These are phyloP conservation scores for Pyrus hybrid DNA, from an alignment of 331 rosid species.

Conservation along the genomic window DNA sequence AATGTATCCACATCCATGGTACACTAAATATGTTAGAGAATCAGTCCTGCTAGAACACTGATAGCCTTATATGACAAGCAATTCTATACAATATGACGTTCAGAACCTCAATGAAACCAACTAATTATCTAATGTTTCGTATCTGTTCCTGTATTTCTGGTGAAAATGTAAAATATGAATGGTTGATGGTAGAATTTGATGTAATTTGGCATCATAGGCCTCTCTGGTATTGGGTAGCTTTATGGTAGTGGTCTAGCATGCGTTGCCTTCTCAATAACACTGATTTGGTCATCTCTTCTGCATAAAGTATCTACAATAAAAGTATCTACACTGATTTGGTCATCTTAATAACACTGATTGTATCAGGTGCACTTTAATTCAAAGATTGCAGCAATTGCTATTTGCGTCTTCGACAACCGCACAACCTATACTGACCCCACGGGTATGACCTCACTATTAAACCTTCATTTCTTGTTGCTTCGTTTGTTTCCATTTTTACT, in stretches of 20 bases:
- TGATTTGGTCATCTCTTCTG: no score
- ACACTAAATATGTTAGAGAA: no score
- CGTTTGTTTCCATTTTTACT: no score
- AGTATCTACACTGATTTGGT: neutral
- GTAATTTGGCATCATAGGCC: neutral
- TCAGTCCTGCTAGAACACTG: no score
- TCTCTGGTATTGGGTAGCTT: neutral
- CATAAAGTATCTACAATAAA: neutral
- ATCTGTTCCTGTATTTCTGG: no score
- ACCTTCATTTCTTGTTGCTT: constrained; percentile 11
- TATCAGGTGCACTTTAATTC: constrained; percentile 79
- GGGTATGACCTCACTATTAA: constrained; percentile 47
- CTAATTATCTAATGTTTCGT: no score
- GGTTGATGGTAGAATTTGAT: neutral
- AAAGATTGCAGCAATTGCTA: constrained; percentile 86
- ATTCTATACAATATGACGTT: no score
- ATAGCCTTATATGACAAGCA: no score
- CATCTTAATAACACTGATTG: neutral
- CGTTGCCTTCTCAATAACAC: neutral
- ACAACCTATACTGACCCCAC: constrained; percentile 88
- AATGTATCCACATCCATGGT: no score
- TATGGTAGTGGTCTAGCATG: neutral
- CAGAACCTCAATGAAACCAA: no score
- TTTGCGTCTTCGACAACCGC: constrained; percentile 99
- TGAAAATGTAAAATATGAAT: neutral